A percentile compares a stretch with the other conserved stretches of the same genome.
Conservation (phyloP, 2,329 filamentous ascomycete species). For the Leptographium galeiforme region DNA sequence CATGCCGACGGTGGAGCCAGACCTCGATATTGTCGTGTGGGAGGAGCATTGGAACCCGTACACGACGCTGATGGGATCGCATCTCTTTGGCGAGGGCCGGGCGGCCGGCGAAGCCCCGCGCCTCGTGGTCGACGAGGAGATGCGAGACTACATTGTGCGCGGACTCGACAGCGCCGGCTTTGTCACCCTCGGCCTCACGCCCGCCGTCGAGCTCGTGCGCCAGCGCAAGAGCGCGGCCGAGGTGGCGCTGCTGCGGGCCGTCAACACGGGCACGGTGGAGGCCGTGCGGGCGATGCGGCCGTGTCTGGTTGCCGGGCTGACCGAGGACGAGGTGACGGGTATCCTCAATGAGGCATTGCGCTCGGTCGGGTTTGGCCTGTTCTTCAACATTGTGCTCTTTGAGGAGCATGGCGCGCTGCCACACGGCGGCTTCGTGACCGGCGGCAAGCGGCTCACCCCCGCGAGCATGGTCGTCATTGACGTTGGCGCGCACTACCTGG, state of each 20-base stretch:
- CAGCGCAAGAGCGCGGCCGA: slow-evolving; percentile 38
- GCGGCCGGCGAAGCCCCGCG: slow-evolving; percentile 12
- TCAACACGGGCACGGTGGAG: slow-evolving; percentile 35
- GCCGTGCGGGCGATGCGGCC: slow-evolving; percentile 40
- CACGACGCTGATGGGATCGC: slow-evolving; percentile 32
- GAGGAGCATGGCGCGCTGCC: slow-evolving; percentile 40
- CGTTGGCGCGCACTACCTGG: slow-evolving; percentile 46
- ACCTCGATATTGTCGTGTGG: slow-evolving; percentile 42
- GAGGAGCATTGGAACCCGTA: slow-evolving; percentile 56
- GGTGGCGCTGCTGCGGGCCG: slow-evolving; percentile 42
- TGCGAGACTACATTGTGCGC: slow-evolving; percentile 48
- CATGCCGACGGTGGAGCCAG: slow-evolving; percentile 35
- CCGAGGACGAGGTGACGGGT: slow-evolving; percentile 41
- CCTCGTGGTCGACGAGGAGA: slow-evolving; percentile 54
- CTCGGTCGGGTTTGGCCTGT: slow-evolving; percentile 39
- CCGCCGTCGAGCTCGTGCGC: slow-evolving; percentile 42
- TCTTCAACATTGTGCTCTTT: slow-evolving; percentile 53
- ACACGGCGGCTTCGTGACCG: slow-evolving; percentile 38
- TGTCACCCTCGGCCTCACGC: slow-evolving; percentile 37
- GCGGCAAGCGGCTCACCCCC: slow-evolving; percentile 33
- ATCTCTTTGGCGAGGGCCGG: slow-evolving; percentile 18
- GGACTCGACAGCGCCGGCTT: slow-evolving; percentile 41
- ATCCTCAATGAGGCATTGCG: slow-evolving; percentile 42
- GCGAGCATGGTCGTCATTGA: slow-evolving; percentile 50
- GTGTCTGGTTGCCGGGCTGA: slow-evolving; percentile 42